Percentiles rank a stretch among this genome's conserved stretches.
These are phyloP conservation scores for Polyporus arcularius DNA, from an alignment of 768 basidiomycete genomes.

Conservation along the genomic window DNA sequence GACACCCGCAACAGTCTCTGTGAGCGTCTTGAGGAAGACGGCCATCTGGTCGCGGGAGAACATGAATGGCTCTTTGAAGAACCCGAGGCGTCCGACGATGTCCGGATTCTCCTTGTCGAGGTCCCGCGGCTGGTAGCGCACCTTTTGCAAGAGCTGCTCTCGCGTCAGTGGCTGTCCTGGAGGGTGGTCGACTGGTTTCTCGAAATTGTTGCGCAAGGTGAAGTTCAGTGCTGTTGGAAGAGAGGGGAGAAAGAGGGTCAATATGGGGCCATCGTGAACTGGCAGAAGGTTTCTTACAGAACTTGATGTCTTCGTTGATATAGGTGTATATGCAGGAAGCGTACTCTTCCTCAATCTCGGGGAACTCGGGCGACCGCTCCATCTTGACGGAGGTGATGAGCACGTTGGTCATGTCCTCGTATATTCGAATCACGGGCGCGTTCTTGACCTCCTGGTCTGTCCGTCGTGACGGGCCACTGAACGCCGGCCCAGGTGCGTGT, in stretches of 20 bases:
- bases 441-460: constrained; percentile 58
- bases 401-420: constrained; percentile 86
- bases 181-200: neutral
- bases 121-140: constrained; percentile 63
- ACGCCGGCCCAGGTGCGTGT: constrained; percentile 35
- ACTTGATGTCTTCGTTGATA: constrained; percentile 10
- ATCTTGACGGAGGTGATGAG: constrained; percentile 65
- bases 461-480: constrained; percentile 35
- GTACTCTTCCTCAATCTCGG: constrained; percentile 57
- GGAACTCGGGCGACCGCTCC: constrained; percentile 39
- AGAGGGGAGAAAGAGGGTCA: neutral
- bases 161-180: constrained; percentile 6
- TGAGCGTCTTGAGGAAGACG: constrained; percentile 65
- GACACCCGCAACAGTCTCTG: constrained; percentile 47
- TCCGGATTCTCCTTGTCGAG: constrained; percentile 62
- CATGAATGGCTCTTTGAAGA: constrained; percentile 64
- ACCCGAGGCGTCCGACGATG: constrained; percentile 60
- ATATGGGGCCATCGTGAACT: neutral
- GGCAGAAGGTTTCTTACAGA: constrained; percentile 7
- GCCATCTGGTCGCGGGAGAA: constrained; percentile 68
- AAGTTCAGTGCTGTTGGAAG: constrained; percentile 58
- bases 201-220: constrained; percentile 25
- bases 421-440: constrained; percentile 64
- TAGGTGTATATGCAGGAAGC: constrained; percentile 69
- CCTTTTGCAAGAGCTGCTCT: constrained; percentile 45